Evolutionary conservation across 345 rosid species (phyloP), one percentile per base, ranked within the genome.

Genomic region (Eucalyptus viminalis): DNA sequence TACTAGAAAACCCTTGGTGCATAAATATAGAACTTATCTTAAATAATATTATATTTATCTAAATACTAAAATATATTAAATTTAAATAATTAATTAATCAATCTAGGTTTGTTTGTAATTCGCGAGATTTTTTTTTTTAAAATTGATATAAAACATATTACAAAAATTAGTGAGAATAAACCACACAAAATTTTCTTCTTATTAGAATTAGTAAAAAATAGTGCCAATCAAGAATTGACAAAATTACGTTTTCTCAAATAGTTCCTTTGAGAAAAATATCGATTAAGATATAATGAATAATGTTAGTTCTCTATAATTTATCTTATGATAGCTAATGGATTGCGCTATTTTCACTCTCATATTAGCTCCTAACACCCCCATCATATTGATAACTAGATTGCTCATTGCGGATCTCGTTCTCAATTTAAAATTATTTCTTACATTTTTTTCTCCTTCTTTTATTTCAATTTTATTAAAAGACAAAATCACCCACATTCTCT

Each of bases 391-490:
- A 51, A 51, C 54, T 16, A 51, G 54, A 16, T 51, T 51, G 9
- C 21, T 16, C 4, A 51, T 16, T 16, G 9, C 1, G 0, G 19
- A 51, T 51, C 54, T 16, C 21, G 21, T 51, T 51, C 54, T 51
- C 0, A 0, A 1, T 16, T 51, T 16, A 51, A 50, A 51, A 51
- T 0, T 51, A 3, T 1, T 51, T 51, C 21, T 16, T 16, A 51
- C 54, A 3, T 51, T 50, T 50, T 50, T 6, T 49, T 14, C 53
- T 50, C 16, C 54, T 51, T 51, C 54, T 51, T 6, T 51, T 51
- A 51, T 51, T 51, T 51, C 54, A 16, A 51, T 51, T 50, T 50
- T 51, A 51, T 51, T 51, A 51, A 51, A 51, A 51, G 54, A 6
- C 21, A 51, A 16, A 51, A 51, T 51, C 8, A 51, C 54, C 54